Base-by-base conservation (phyloP, 2,329 filamentous ascomycete species). In the Apiospora arundinis region DNA sequence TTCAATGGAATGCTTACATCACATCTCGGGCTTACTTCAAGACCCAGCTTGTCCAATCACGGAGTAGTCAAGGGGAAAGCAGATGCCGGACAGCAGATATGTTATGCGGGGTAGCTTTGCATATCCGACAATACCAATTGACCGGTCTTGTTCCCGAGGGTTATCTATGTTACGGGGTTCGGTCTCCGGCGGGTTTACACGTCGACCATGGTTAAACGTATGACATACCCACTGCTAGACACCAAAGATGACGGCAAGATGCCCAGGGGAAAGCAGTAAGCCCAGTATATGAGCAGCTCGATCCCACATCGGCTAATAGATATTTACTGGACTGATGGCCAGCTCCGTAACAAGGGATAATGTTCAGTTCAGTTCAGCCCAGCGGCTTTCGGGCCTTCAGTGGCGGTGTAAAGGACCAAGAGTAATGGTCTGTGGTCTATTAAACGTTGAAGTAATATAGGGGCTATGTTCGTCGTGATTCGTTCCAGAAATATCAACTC, bases 371-470 rank as follows among this genome's bases (percentile, higher is more conserved):
- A 40, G 4, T 40, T n/a, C 28, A 12, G 9, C 11, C 56, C 28
- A 60, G 28, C 7, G 18, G 37, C 1, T 12, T 23, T n/a, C 21
- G 32, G 5, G 12, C 5, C 32, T 63, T 63, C 56, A n/a, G 21
- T 40, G 56, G 56, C 32, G 56, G 56, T 23, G 16, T 16, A 63
- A 63, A 63, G 32, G 56, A 40, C 52, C 14, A 40, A 63, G 56
- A 63, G 56, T 23, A 37, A 40, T 63, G 56, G 56, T 63, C 66
- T 69, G 71, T 69, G 71, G 71, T 78, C 74, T 77, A 78, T 76
- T 74, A 75, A 72, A 73, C 74, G 70, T 74, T 69, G 32, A 63
- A 63, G 56, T 72, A 63, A 32, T 72, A 74, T 74, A 74, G 67
- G 68, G 73, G 67, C 68, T 75, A 75, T 74, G 49, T 74, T 68